Base-by-base conservation (phyloP, 2,329 filamentous ascomycete species). In the Epichloe brachyelytri region DNA sequence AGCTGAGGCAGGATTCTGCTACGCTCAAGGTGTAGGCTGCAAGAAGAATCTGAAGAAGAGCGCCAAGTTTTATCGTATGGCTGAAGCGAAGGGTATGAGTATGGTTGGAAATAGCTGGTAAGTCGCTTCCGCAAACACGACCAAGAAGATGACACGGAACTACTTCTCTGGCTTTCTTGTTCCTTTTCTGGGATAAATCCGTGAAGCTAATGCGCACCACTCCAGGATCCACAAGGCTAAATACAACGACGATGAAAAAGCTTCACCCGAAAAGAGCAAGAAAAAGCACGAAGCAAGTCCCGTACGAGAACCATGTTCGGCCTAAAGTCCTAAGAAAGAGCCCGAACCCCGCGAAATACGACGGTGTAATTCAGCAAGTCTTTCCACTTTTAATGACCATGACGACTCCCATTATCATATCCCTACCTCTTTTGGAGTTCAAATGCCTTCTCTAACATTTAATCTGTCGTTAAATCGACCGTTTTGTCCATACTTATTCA, bases 91-190 rank as follows among this genome's bases (percentile, higher is more conserved):
- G 69, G 93, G 93, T 6, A 90, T 96, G 75, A 95, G 82, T 68
- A 97, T 97, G 89, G 85, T 95, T 51, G 93, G 93, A 51, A 97
- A 97, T 66, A 96, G 89, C 74, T 98, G 93, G 91, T 95, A 75
- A 64, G 87, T 78, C 34, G 19, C 19, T 15, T 19, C 19, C 7
- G 17, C 7, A 20, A 11, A 11, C 26, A 7, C 34, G 15, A 19
- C 41, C 15, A 11, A 14, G 22, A 39, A n/a, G 17, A 40, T 14
- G 37, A 38, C 17, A n/a, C 4, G 38, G 17, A 19, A 40, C 7
- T 17, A 40, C 7, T 17, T 40, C 0, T 40, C 15, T 19, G 38
- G n/a, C 41, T n/a, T 10, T n/a, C 30, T 11, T 30, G 30, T 30
- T 43, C 41, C 4, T 22, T 6, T 43, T 43, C 20, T 19, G 20